Base-by-base conservation (phyloP, 768 basidiomycete genomes). In the Tulasnella sp. region DNA sequence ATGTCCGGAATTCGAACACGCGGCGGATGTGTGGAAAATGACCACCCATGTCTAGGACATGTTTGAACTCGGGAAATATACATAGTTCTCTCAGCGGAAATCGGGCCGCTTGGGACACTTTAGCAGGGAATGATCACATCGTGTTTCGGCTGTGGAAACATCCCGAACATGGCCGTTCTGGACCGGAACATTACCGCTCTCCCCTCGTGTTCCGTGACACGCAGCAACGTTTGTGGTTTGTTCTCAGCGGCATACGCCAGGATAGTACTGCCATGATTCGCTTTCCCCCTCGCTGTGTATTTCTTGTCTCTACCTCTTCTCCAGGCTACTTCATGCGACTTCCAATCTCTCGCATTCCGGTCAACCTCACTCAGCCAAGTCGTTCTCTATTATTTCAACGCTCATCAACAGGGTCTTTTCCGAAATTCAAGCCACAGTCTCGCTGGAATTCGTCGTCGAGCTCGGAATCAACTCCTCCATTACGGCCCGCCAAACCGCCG, bases 271-370 rank as follows among this genome's bases (percentile, higher is more conserved):
- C 54, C 58, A 64, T 64, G 29, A 25, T 64, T 64, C 58, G 25
- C 58, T 15, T 71, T 31, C 42, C 69, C 67, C 38, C 22, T 71
- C 8, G 9, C 25, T 71, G 25, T 29, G 67, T 71, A 45, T 45
- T 71, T 71, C n/a, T 73, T 73, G 45, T 73, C 45, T 73, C 52
- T 29, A 12, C 45, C 39, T 72, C 42, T 72, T 54, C 45, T 14
- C 36, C 31, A 40, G 12, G 25, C 38, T 71, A 36, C 34, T n/a
- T 36, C 4, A 40, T 73, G 37, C 40, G 37, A 70, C 69, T 34
- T 14, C 36, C 40, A 38, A 42, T 42, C 8, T 70, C 37, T 42
- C 69, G 37, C 36, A 38, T 70, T 70, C 69, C 36, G 15, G 19
- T 45, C 40, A n/a, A 25, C 22, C n/a, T 42, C 52, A 9, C 29